Percentiles rank a stretch among this genome's conserved stretches.
These are phyloP conservation scores for Pseudisothecium myosuroides DNA, from an alignment of 225 moss, liverwort and hornwort genomes.

Conservation along the genomic window DNA sequence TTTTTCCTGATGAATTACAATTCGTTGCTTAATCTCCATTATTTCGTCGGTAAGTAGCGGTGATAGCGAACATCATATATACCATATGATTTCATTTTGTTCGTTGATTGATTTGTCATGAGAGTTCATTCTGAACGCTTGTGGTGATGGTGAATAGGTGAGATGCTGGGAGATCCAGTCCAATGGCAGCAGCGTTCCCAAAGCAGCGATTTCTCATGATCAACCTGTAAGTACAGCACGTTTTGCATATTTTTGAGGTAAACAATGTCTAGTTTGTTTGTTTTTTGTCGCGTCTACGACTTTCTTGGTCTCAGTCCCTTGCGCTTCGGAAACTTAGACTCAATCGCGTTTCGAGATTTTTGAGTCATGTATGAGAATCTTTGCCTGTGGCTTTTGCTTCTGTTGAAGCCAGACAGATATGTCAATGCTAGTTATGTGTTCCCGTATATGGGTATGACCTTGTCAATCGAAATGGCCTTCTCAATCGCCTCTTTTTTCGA, in stretches of 20 bases:
- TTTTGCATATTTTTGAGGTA: neutral
- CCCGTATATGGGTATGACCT: neutral
- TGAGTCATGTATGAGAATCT: neutral
- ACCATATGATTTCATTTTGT: neutral
- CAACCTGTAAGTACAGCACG: slow-evolving; percentile 60
- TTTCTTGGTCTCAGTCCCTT: neutral
- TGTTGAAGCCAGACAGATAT: neutral
- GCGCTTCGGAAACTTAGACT: neutral
- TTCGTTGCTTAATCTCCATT: neutral
- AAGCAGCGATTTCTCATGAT: slow-evolving; percentile 92
- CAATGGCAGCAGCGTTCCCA: slow-evolving; percentile 89
- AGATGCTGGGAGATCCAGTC: slow-evolving; percentile 97
- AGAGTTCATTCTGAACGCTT: neutral
- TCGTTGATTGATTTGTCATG: neutral
- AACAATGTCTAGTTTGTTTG: neutral
- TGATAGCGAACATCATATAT: neutral
- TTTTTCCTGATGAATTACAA: neutral
- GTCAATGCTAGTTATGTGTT: neutral
- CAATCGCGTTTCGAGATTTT: neutral
- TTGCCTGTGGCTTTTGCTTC: neutral
- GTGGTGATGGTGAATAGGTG: slow-evolving; percentile 28
- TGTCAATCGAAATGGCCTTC: neutral
- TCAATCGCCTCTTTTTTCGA: neutral
- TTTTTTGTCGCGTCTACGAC: neutral
- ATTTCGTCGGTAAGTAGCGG: neutral